Base-by-base conservation (phyloP, 441 rosid species). In the Raphanus hybrid region DNA sequence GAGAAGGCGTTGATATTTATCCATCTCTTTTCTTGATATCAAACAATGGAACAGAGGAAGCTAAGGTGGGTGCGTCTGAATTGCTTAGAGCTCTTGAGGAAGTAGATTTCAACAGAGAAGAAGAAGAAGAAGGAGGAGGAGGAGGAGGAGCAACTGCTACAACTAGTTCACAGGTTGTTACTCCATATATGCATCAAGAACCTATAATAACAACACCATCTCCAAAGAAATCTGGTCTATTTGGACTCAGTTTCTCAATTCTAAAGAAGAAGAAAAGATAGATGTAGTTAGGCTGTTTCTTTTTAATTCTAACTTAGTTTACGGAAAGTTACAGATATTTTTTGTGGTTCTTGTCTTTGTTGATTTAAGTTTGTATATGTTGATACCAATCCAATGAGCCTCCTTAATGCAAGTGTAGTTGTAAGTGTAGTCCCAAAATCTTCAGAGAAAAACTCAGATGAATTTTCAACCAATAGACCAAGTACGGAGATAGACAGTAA, bases 31-130 rank as follows among this genome's bases (percentile, higher is more conserved):
- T 78, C 37, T 34, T n/a, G 55, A 77, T 91, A 70, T 81, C 93
- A 1, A 50, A 74, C 8, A 91, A 90, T 59, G 99, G 99, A 59
- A 89, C 82, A 16, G 90, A 89, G 9, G 87, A 84, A 69, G 92
- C 86, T 2, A 89, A 82, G 81, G 85, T 73, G 4, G 58, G 75
- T 10, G 99, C 99, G 41, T 35, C 81, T 3, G 98, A 91, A 75
- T 75, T 95, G 84, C 91, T 86, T 68, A 85, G 97, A 84, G 82
- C 91, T 63, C 84, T 95, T 34, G 84, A 81, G 78, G 91, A 86
- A 39, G 67, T 82, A 10, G 63, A 77, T 12, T 58, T 23, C 18
- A 74, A 7, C 20, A 43, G 57, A 20, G 78, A 82, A 73, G 35
- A 83, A 77, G 45, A 66, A 34, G 84, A 77, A 39, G 85, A 72